These are phyloP conservation scores for Setaria italica DNA, from an alignment of 202 grass and related monocot genomes.

Conservation along the genomic window DNA sequence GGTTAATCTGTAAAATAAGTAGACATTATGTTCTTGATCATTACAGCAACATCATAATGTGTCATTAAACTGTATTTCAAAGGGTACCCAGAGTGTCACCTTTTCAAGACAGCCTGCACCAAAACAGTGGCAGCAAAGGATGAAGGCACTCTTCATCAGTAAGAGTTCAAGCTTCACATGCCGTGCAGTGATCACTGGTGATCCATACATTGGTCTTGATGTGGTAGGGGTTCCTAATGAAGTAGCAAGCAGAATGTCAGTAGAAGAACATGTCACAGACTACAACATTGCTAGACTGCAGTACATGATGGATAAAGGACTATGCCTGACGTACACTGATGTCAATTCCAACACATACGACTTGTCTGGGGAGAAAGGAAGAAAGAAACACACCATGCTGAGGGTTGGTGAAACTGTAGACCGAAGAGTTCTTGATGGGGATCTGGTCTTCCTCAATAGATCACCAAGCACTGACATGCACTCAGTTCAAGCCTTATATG, in stretches of 20 bases:
- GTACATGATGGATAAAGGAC: slow-evolving; percentile 56
- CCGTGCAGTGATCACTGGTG: slow-evolving; percentile 81
- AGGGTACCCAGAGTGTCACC: slow-evolving; percentile 57
- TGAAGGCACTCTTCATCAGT: slow-evolving; percentile 75
- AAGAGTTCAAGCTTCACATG: slow-evolving; percentile 82
- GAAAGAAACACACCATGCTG: slow-evolving; percentile 57
- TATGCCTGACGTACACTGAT: slow-evolving; percentile 73
- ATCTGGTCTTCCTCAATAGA: slow-evolving; percentile 82
- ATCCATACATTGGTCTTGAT: slow-evolving; percentile 81
- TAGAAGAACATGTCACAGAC: slow-evolving; percentile 69
- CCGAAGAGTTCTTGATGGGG: slow-evolving; percentile 71
- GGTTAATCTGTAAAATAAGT: slow-evolving; percentile 29
- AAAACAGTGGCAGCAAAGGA: slow-evolving; percentile 90
- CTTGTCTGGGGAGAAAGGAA: slow-evolving; percentile 49
- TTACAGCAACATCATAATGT: slow-evolving; percentile 14
- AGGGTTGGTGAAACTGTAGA: slow-evolving; percentile 75
- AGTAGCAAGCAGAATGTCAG: slow-evolving; percentile 78
- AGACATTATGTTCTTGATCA: slow-evolving; percentile 4
- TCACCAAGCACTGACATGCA: slow-evolving; percentile 91
- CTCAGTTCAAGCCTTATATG: slow-evolving; percentile 74
- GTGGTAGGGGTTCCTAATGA: slow-evolving; percentile 77
- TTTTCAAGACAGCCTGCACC: slow-evolving; percentile 42
- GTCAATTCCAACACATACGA: slow-evolving; percentile 61
- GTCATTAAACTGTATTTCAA: slow-evolving; percentile 18
- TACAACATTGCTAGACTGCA: slow-evolving; percentile 72